Percentiles rank a stretch among this genome's conserved stretches.
These are phyloP conservation scores for Penicillium steckii DNA, from an alignment of 495 filamentous ascomycete genomes.

Conservation along the genomic window DNA sequence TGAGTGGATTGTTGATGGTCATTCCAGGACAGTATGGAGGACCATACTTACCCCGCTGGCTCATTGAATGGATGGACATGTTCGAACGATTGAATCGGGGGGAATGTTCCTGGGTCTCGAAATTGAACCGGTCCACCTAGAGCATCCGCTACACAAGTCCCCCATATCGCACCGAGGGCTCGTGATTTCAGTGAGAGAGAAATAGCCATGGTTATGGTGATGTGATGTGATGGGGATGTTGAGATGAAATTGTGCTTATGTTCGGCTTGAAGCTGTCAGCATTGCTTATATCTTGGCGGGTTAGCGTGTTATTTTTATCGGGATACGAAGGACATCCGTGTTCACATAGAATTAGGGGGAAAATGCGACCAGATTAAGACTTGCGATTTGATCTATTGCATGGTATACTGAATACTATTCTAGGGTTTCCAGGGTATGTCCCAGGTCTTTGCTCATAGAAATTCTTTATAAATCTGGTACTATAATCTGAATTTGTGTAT, in stretches of 20 bases:
- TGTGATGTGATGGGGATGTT: neutral
- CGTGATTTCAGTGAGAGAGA: slow-evolving; percentile 23
- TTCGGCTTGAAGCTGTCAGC: neutral
- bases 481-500: no score
- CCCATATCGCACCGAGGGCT: slow-evolving; percentile 42
- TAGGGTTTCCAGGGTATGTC: no score
- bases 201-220: slow-evolving; percentile 5
- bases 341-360: no score
- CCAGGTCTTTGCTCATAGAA: no score
- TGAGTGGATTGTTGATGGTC: no score
- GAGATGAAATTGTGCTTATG: neutral
- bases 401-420: no score
- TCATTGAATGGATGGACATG: slow-evolving; percentile 17
- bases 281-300: neutral
- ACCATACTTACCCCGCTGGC: slow-evolving; percentile 23
- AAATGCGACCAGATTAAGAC: no score
- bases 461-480: no score
- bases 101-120: slow-evolving; percentile 32
- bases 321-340: no score
- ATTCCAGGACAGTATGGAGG: no score
- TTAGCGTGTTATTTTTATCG: no score
- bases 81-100: slow-evolving; percentile 28
- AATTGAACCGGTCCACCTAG: slow-evolving; percentile 51
- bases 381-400: no score
- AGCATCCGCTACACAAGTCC: slow-evolving; percentile 45